phyloP scores from a whole-genome alignment of 1,139 yeast species.

The Yamadazyma oceani region DNA sequence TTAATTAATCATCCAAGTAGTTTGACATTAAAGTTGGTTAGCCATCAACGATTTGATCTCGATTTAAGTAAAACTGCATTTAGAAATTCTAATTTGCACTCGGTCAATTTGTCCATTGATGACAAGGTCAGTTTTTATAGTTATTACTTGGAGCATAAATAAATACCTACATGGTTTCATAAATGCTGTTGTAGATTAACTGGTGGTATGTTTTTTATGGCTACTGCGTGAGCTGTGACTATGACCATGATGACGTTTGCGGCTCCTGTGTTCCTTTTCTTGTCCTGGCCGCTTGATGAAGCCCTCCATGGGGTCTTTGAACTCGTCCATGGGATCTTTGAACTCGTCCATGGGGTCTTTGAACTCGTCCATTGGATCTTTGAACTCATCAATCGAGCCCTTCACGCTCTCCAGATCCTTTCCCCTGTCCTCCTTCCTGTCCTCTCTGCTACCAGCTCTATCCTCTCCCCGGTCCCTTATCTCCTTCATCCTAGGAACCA shows the following conservation, averaged over 20 bases:
- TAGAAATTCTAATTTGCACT: constrained; percentile 30
- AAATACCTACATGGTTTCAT: too few species aligned
- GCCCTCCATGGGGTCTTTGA: constrained; percentile 18
- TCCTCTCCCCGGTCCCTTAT: too few species aligned
- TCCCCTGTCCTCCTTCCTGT: constrained; percentile 6
- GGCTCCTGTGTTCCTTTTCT: constrained; percentile 5
- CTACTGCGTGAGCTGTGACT: too few species aligned
- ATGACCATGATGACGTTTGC: constrained; percentile 3
- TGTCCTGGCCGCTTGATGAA: constrained; percentile 3
- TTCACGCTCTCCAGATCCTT: constrained; percentile 2
- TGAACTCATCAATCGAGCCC: constrained; percentile 10
- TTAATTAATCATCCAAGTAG: constrained; percentile 23
- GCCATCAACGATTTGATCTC: constrained; percentile 20
- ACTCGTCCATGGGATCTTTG: constrained; percentile 19
- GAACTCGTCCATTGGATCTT: constrained; percentile 14
- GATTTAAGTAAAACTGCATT: constrained; percentile 19
- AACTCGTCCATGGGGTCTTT: constrained; percentile 19
- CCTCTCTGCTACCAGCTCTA: constrained; percentile 7
- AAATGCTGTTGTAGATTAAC: too few species aligned
- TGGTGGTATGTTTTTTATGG: too few species aligned
- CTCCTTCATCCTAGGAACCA: constrained; percentile 15
- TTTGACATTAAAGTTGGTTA: constrained; percentile 28
- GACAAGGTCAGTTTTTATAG: constrained; percentile 34
- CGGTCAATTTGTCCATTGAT: constrained; percentile 27
- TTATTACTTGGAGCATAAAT: constrained; percentile 26